Conservation (phyloP, 73 alveolate species). For the Tetrahymena malaccensis region DNA sequence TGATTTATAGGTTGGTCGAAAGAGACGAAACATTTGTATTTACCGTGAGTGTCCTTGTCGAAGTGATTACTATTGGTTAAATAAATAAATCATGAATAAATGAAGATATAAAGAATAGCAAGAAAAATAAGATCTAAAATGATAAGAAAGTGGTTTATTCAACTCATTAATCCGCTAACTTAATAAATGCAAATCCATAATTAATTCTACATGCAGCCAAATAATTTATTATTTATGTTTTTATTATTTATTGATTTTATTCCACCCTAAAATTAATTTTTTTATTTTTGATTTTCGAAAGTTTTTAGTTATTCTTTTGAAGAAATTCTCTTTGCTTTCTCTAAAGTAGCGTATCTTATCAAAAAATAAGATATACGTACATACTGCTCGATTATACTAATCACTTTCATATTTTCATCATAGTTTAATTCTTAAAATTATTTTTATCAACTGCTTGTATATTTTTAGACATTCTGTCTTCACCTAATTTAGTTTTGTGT, state of each 20-base stretch:
- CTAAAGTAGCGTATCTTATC: not conserved
- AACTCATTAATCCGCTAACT: not conserved
- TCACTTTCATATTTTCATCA: not conserved
- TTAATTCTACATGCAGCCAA: not conserved
- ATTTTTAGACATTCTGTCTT: not conserved
- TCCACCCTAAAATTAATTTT: not conserved
- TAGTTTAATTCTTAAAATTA: not conserved
- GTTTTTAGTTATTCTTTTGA: not conserved
- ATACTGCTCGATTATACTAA: too few species aligned
- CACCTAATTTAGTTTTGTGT: not conserved
- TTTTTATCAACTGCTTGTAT: too few species aligned
- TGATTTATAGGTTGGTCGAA: conserved; percentile 26
- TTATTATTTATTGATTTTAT: too few species aligned
- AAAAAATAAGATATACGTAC: not conserved
- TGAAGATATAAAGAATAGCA: not conserved
- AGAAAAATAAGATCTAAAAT: not conserved
- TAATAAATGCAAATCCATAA: not conserved
- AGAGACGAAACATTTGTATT: conserved; percentile 25
- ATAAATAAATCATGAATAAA: not conserved
- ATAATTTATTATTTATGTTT: too few species aligned
- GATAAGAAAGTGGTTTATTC: too few species aligned
- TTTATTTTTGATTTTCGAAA: not conserved
- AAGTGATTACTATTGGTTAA: not conserved
- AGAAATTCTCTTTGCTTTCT: not conserved
- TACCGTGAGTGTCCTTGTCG: conserved; percentile 26